Conservation (phyloP, 768 basidiomycete species). For the Xerocomus potaroensis region DNA sequence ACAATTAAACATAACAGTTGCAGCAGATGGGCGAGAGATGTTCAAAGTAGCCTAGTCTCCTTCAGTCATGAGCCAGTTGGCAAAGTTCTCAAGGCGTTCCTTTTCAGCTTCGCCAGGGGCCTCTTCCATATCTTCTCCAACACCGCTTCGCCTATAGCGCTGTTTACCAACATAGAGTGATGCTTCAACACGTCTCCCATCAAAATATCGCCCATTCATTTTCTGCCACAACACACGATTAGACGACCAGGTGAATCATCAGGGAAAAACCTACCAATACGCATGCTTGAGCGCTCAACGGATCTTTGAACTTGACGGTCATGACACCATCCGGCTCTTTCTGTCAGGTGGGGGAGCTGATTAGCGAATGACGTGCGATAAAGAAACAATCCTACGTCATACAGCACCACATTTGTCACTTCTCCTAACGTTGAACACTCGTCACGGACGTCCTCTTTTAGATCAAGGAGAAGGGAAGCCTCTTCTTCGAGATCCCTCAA, state of each 20-base stretch:
- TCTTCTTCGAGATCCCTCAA: slow-evolving; percentile 83
- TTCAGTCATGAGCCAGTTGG: slow-evolving; percentile 80
- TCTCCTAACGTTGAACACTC: slow-evolving; percentile 88
- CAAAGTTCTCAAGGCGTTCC: slow-evolving; percentile 83
- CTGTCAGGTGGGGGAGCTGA: slow-evolving; percentile 49
- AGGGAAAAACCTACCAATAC: slow-evolving; percentile 58
- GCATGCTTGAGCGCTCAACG: slow-evolving; percentile 91
- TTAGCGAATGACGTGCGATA: slow-evolving; percentile 1
- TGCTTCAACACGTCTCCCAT: slow-evolving; percentile 78
- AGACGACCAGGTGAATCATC: neutral
- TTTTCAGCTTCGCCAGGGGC: slow-evolving; percentile 74
- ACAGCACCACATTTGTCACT: slow-evolving; percentile 92
- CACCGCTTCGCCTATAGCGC: slow-evolving; percentile 72
- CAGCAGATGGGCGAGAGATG: neutral
- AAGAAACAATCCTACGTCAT: slow-evolving; percentile 65
- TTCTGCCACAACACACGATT: slow-evolving; percentile 45
- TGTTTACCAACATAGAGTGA: slow-evolving; percentile 78
- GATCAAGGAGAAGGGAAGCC: slow-evolving; percentile 76
- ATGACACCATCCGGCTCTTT: slow-evolving; percentile 91
- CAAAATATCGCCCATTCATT: slow-evolving; percentile 94
- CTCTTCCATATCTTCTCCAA: slow-evolving; percentile 56
- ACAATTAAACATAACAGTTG: neutral
- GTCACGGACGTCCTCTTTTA: slow-evolving; percentile 95
- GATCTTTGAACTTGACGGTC: slow-evolving; percentile 93
- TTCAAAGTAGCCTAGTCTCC: slow-evolving; percentile 45